Conservation (phyloP, 1,139 yeast species). For the Ogataea hybrid region DNA sequence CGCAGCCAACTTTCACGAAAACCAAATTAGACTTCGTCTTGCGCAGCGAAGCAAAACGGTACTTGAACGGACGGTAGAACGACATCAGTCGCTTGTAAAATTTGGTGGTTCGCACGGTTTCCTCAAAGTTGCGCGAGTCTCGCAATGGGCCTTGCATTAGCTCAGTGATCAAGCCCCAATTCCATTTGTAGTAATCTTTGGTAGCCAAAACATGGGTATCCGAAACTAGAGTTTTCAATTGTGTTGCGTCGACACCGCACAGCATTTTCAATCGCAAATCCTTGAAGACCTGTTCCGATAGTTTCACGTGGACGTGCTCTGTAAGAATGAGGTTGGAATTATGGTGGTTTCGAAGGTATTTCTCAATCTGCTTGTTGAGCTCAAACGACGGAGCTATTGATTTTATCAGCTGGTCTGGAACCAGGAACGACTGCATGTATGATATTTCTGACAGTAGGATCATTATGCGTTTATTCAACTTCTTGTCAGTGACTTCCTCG, state of each 20-base stretch:
- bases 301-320: no score
- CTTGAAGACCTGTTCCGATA: no score
- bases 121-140: slow-evolving; percentile 73
- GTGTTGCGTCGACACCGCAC: no score
- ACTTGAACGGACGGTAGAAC: slow-evolving; percentile 89
- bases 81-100: slow-evolving; percentile 81
- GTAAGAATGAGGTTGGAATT: no score
- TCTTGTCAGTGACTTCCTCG: slow-evolving; percentile 43
- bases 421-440: slow-evolving; percentile 50
- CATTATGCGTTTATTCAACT: slow-evolving; percentile 55
- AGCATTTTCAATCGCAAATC: no score
- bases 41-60: slow-evolving; percentile 67
- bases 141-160: slow-evolving; percentile 78
- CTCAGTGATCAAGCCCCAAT: slow-evolving; percentile 71
- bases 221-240: no score
- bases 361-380: no score
- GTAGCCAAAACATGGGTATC: no score
- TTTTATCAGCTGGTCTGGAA: slow-evolving; percentile 40
- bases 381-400: slow-evolving; percentile 33
- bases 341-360: no score
- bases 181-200: slow-evolving; percentile 84
- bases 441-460: slow-evolving; percentile 63
- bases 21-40: slow-evolving; percentile 49
- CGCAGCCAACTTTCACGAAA: slow-evolving; percentile 72
- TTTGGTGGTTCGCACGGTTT: slow-evolving; percentile 74